These are phyloP conservation scores for Alternaria tenuissima DNA, from an alignment of 2,329 filamentous ascomycete genomes.

Conservation along the genomic window DNA sequence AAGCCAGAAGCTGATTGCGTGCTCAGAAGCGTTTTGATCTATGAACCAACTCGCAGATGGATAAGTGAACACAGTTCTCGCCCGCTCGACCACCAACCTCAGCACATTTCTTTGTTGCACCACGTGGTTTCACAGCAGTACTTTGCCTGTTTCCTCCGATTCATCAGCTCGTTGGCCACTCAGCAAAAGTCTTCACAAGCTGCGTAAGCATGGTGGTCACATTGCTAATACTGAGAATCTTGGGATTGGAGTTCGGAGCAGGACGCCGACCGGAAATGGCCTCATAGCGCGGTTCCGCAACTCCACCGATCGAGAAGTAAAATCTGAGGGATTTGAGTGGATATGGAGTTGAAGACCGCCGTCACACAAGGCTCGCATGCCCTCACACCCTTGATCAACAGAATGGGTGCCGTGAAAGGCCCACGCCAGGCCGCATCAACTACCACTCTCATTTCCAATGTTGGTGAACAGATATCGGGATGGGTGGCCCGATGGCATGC, in stretches of 20 bases:
- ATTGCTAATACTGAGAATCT: not conserved
- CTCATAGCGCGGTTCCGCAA: conserved; percentile 59
- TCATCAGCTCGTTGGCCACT: not conserved
- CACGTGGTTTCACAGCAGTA: conserved; percentile 1
- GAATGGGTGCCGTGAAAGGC: not conserved
- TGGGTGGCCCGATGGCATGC: not conserved
- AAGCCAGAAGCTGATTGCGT: not conserved
- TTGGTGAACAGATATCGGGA: not conserved
- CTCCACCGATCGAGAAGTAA: conserved; percentile 60
- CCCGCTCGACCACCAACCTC: not conserved
- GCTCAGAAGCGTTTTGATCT: not conserved
- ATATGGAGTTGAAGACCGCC: conserved; percentile 61
- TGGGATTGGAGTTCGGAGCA: conserved; percentile 54
- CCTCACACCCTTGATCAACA: conserved; percentile 44
- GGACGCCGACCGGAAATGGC: conserved; percentile 59
- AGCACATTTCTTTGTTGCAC: not conserved
- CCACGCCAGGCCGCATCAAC: not conserved
- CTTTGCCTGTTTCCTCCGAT: not conserved
- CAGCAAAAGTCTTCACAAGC: not conserved
- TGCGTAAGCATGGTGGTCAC: not conserved
- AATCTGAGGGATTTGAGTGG: conserved; percentile 61
- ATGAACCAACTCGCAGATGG: conserved; percentile 1
- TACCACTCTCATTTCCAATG: not conserved
- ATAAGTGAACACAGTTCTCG: conserved; percentile 4
- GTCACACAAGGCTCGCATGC: conserved; percentile 64